Evolutionary conservation across 306 rosid genomes (phyloP), one percentile per base, ranked within the genome.

Genomic region (Astragalus glycyphyllos): DNA sequence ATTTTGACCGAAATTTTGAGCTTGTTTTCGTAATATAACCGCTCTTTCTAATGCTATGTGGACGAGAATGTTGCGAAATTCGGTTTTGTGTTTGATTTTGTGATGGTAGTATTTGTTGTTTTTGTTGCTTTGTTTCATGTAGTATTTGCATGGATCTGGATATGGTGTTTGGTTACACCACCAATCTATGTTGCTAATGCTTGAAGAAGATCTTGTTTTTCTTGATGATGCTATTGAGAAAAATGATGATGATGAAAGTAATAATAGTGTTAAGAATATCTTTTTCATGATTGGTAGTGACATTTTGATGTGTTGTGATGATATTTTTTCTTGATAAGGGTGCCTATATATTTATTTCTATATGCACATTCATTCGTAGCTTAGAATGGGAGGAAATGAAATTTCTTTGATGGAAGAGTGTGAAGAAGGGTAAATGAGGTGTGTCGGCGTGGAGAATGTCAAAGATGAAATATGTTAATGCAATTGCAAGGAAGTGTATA

Each of bases 161-260:
- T 93, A 86, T 10, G 98, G 98, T 1, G 96, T 93, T 70, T 72
- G 82, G 60, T 72, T 58, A 88, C 98, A 93, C 98, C 98, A 93
- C 82, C 79, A 75, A 16, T 67, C 79, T 8, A 90, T 80, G 71
- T 78, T 49, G 62, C 40, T 54, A 8, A 29, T 62, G 11, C 38
- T 47, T 4, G 63, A 61, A 26, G 83, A 74, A 20, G 23, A 20
- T 79, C 47, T 77, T 9, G 88, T 78, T 79, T 42, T 74, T 77
- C 49, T 72, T 15, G 95, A 73, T 9, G 77, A 15, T 10, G 80
- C 90, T 16, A 73, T 66, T 49, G 78, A 78, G 72, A 84, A 61
- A 40, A 72, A 11, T 66, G 81, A 66, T n/a, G 77, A 79, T 14
- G 75, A 77, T 8, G 75, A 77, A 5, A 81, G 58, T 37, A 84